phyloP scores from a whole-genome alignment of 192 early-diverging fungal genomes.

The Coemansia sp. region DNA sequence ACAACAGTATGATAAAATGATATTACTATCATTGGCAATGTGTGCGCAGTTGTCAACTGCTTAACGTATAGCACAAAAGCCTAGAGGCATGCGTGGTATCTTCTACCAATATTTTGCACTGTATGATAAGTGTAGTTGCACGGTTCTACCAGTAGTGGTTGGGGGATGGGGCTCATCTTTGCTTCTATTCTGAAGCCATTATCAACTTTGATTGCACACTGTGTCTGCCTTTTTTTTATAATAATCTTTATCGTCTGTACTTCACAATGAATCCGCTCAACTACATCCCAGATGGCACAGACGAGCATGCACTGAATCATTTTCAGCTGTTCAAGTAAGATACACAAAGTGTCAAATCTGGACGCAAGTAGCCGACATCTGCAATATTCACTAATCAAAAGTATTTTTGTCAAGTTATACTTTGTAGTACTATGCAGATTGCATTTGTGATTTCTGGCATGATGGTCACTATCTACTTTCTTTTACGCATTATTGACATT shows the following conservation, averaged over 20 bases:
- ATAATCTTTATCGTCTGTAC: neutral
- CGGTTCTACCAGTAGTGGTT: neutral
- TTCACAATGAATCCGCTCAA: constrained; percentile 18
- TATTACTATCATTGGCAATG: neutral
- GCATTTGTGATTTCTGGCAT: constrained; percentile 27
- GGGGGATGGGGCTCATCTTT: neutral
- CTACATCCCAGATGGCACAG: constrained; percentile 33
- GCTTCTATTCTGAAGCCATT: neutral
- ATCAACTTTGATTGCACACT: neutral
- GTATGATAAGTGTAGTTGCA: neutral
- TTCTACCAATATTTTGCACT: neutral
- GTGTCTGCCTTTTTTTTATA: neutral
- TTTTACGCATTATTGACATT: constrained; percentile 37
- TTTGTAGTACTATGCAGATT: constrained; percentile 52
- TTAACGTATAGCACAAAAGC: neutral
- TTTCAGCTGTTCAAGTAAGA: constrained; percentile 49
- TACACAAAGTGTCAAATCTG: too few species aligned
- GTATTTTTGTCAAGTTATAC: neutral
- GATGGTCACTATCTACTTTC: constrained; percentile 37
- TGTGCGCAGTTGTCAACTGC: neutral
- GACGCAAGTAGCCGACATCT: too few species aligned
- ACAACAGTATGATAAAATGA: neutral
- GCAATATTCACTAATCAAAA: neutral
- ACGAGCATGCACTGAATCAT: constrained; percentile 21
- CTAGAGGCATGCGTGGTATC: neutral